Evolutionary conservation across 345 rosid species (phyloP).

Genomic region (Eutrema heterophyllum): DNA sequence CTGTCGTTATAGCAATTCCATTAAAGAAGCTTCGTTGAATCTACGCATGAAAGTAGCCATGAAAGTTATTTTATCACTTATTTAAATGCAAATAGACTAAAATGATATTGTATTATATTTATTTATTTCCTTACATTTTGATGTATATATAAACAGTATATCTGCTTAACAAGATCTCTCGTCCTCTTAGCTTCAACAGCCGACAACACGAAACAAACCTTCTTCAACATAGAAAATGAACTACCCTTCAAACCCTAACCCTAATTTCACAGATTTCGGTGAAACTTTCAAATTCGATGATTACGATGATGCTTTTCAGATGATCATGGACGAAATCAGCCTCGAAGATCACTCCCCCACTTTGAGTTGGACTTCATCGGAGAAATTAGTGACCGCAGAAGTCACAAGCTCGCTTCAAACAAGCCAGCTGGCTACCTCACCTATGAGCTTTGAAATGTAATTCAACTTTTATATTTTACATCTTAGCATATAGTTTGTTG

Average conservation of each 20-base stretch:
- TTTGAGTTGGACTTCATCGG: slow-evolving; percentile 29
- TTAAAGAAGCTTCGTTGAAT: slow-evolving; percentile 21
- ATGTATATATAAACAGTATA: slow-evolving; percentile 23
- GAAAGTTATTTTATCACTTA: background rate
- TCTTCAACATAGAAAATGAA: slow-evolving; percentile 20
- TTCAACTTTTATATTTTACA: background rate
- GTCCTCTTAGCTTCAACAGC: slow-evolving; percentile 15
- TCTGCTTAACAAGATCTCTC: background rate
- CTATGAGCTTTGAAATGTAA: slow-evolving; percentile 26
- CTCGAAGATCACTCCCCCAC: slow-evolving; percentile 22
- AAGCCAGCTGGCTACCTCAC: slow-evolving; percentile 13
- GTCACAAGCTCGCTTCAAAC: slow-evolving; percentile 23
- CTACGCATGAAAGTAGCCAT: slow-evolving; percentile 12
- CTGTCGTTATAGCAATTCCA: slow-evolving; percentile 9
- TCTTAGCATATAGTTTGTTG: background rate
- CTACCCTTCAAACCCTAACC: slow-evolving; percentile 31
- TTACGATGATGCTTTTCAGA: background rate
- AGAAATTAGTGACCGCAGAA: slow-evolving; percentile 15
- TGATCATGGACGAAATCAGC: slow-evolving; percentile 21
- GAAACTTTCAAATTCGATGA: slow-evolving; percentile 19
- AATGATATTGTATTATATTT: background rate
- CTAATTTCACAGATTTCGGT: slow-evolving; percentile 13
- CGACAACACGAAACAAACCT: background rate
- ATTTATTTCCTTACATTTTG: background rate
- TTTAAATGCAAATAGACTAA: slow-evolving; percentile 8